A percentile compares a stretch with the other conserved stretches of the same genome.
phyloP scores from a whole-genome alignment of 2,329 filamentous ascomycete species.

The Cordyceps javanica region DNA sequence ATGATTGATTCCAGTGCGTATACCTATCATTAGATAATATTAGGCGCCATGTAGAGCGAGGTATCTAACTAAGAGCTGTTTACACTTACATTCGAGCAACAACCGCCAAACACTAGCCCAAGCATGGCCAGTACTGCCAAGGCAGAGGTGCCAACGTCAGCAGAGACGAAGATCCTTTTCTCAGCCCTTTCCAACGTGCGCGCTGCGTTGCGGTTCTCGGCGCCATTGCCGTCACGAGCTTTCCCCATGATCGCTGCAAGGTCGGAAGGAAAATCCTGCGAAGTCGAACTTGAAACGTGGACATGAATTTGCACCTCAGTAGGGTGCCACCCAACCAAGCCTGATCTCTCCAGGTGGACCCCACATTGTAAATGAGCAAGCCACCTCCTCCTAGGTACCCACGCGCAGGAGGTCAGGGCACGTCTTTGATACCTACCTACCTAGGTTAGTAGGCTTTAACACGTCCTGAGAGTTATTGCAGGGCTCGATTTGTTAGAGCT shows the following conservation, averaged over 20 bases:
- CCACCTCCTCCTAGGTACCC: no score
- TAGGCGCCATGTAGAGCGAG: not conserved
- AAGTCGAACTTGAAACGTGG: not conserved
- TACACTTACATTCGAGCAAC: constrained; percentile 75
- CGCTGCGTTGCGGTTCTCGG: not conserved
- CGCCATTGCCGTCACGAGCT: not conserved
- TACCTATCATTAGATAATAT: constrained; percentile 53
- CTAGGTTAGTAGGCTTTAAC: no score
- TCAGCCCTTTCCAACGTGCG: not conserved
- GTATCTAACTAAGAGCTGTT: not conserved
- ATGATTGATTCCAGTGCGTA: constrained; percentile 93
- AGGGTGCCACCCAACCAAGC: no score
- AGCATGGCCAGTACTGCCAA: constrained; percentile 63
- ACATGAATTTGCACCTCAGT: no score
- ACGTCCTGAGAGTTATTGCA: no score
- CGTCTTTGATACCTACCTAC: not conserved
- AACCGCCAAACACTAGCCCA: constrained; percentile 87
- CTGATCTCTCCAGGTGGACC: no score
- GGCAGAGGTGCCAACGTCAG: constrained; percentile 27
- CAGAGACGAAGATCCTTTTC: not conserved
- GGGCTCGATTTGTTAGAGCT: no score
- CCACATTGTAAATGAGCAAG: no score
- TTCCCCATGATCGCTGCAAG: not conserved
- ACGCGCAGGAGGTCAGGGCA: no score
- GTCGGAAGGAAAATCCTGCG: no score